A percentile compares a stretch with the other conserved stretches of the same genome.
Conservation (phyloP, 352 stramenopile genomes). For the Phytophthora brassicae region DNA sequence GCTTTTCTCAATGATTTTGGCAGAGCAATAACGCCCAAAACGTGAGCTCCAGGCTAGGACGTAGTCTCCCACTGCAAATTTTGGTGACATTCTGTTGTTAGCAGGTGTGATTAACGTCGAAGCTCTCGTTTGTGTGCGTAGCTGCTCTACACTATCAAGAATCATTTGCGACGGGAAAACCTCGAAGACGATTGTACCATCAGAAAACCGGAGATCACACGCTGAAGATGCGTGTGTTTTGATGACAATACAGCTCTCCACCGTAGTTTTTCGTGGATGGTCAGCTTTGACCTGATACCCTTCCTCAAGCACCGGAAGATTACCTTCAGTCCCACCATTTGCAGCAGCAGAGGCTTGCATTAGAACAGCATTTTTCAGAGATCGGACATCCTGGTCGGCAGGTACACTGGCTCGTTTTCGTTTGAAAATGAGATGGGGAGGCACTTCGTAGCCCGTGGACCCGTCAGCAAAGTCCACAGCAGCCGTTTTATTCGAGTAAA, state of each 20-base stretch:
- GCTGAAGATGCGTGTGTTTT: constrained; percentile 58
- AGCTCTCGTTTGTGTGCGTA: constrained; percentile 12
- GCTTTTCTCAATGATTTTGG: constrained; percentile 42
- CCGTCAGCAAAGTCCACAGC: constrained; percentile 78
- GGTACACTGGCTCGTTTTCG: constrained; percentile 39
- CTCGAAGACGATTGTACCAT: constrained; percentile 77
- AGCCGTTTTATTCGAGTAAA: constrained; percentile 77
- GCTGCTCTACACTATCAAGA: constrained; percentile 41
- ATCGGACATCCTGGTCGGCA: constrained; percentile 62
- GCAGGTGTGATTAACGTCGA: constrained; percentile 7
- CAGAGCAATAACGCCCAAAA: constrained; percentile 67
- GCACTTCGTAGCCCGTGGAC: constrained; percentile 69
- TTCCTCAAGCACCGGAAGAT: constrained; percentile 50
- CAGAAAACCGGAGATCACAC: constrained; percentile 71
- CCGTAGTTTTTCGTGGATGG: constrained; percentile 54
- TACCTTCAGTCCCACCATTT: constrained; percentile 4
- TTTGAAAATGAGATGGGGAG: constrained; percentile 59
- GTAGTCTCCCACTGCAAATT: constrained; percentile 45
- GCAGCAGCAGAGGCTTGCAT: constrained; percentile 49
- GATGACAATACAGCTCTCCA: constrained; percentile 74
- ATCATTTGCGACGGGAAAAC: constrained; percentile 85
- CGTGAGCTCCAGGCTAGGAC: constrained; percentile 77
- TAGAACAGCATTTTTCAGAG: constrained; percentile 75
- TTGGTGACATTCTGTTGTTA: constrained; percentile 14
- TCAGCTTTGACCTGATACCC: constrained; percentile 78